phyloP scores from a whole-genome alignment of 1,284 basidiomycete genomes.

The Cystobasidiaceae sp. region DNA sequence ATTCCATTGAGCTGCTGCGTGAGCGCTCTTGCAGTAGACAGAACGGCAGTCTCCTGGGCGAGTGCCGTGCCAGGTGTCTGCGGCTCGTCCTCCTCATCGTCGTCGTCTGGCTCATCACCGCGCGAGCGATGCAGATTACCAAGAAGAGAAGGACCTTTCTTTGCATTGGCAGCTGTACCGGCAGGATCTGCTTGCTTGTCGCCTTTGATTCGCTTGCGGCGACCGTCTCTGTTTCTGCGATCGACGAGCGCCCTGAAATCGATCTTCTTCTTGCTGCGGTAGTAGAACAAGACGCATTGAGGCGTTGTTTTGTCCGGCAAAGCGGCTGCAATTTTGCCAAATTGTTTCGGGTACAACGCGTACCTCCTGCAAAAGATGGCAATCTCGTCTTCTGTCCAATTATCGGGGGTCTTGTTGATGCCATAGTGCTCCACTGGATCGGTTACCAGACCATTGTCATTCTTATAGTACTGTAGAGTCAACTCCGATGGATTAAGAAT shows the following conservation, averaged over 20 bases:
- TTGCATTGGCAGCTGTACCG: not conserved
- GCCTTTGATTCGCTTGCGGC: conserved; percentile 45
- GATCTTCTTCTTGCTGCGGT: conserved; percentile 86
- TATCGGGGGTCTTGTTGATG: conserved; percentile 61
- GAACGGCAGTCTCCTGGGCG: conserved; percentile 12
- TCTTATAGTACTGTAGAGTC: conserved; percentile 60
- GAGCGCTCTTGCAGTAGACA: conserved; percentile 22
- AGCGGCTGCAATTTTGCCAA: conserved; percentile 73
- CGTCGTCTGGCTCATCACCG: conserved; percentile 39
- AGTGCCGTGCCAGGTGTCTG: conserved; percentile 31
- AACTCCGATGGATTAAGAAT: conserved; percentile 58
- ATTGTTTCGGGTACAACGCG: conserved; percentile 84
- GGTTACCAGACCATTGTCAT: conserved; percentile 73
- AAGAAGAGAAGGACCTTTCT: conserved; percentile 46
- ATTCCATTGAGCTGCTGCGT: conserved; percentile 17
- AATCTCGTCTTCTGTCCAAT: conserved; percentile 86
- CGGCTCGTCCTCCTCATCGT: conserved; percentile 43
- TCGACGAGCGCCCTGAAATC: conserved; percentile 68
- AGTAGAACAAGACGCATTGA: conserved; percentile 91
- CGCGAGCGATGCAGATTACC: conserved; percentile 41
- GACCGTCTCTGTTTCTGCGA: conserved; percentile 38
- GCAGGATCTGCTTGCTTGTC: too few relatives aligned
- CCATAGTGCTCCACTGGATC: conserved; percentile 75
- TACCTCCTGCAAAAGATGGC: conserved; percentile 73
- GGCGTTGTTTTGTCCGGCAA: conserved; percentile 78